These are phyloP conservation scores for Microcos paniculata DNA, from an alignment of 345 rosid genomes.

Conservation along the genomic window DNA sequence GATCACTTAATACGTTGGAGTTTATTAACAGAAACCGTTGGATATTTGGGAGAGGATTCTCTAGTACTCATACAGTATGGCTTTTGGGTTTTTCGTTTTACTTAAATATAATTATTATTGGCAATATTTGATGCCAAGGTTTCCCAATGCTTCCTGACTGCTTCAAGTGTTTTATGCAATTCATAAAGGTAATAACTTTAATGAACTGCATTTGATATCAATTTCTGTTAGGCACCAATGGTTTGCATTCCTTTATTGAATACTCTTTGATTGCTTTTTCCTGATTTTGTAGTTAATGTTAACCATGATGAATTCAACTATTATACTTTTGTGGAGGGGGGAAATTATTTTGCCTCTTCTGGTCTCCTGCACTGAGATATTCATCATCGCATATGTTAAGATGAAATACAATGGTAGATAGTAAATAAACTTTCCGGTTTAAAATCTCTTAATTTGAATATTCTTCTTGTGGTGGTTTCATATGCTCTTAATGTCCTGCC, in stretches of 20 bases:
- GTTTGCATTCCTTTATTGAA: not conserved
- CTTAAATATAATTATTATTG: not conserved
- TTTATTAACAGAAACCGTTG: not conserved
- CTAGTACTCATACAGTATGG: not conserved
- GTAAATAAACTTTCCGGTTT: not conserved
- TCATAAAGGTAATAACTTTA: too few relatives aligned
- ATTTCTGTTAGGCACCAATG: too few relatives aligned
- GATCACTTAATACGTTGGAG: not conserved
- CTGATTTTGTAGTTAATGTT: not conserved
- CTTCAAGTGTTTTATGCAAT: not conserved
- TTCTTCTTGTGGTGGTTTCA: not conserved
- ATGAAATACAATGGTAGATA: not conserved
- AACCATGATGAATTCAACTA: not conserved
- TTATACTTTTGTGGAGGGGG: not conserved
- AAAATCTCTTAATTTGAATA: not conserved
- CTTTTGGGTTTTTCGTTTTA: not conserved
- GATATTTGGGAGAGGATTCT: not conserved
- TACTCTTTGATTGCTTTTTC: not conserved
- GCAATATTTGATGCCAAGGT: not conserved
- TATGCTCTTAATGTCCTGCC: not conserved
- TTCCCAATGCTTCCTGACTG: not conserved
- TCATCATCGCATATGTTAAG: not conserved
- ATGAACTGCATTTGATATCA: too few relatives aligned
- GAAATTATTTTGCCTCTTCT: not conserved
- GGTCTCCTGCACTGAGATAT: not conserved